These are phyloP conservation scores for Cryptosporidium ryanae DNA, from an alignment of 169 alveolate genomes.

Conservation along the genomic window DNA sequence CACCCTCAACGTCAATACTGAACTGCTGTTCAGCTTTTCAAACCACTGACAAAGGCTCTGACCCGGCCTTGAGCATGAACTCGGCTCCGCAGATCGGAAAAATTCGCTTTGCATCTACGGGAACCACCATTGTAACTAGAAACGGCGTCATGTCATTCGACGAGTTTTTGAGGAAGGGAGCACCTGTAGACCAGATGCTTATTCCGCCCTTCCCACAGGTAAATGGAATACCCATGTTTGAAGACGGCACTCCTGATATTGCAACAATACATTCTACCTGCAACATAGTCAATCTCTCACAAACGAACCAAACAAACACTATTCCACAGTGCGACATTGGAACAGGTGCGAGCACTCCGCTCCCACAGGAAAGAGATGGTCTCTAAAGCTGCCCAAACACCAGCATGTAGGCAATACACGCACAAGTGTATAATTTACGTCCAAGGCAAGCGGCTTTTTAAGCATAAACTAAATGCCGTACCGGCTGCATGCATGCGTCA, in stretches of 20 bases:
- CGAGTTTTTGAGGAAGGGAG: slow-evolving; percentile 64
- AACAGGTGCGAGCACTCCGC: not conserved
- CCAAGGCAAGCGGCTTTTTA: too few species aligned
- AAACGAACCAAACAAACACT: slow-evolving; percentile 62
- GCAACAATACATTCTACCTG: slow-evolving; percentile 72
- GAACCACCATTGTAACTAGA: slow-evolving; percentile 69
- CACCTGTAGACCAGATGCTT: slow-evolving; percentile 70
- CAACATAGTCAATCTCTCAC: slow-evolving; percentile 61
- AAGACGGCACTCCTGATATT: slow-evolving; percentile 74
- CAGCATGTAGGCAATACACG: too few species aligned
- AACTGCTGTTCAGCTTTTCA: slow-evolving; percentile 67
- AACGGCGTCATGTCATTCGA: slow-evolving; percentile 64
- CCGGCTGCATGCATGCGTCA: too few species aligned
- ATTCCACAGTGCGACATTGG: slow-evolving; percentile 59
- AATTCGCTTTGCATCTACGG: slow-evolving; percentile 65
- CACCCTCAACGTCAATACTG: slow-evolving; percentile 71
- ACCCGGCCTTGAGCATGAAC: slow-evolving; percentile 64
- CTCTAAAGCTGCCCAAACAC: too few species aligned
- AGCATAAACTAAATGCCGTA: too few species aligned
- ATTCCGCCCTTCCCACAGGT: slow-evolving; percentile 75
- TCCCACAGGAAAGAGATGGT: not conserved
- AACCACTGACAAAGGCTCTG: slow-evolving; percentile 50
- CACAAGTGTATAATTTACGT: too few species aligned
- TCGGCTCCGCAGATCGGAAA: slow-evolving; percentile 62
- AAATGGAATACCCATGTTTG: slow-evolving; percentile 74